phyloP scores from a whole-genome alignment of 192 early-diverging fungal genomes.

The Spizellomyces punctatus region DNA sequence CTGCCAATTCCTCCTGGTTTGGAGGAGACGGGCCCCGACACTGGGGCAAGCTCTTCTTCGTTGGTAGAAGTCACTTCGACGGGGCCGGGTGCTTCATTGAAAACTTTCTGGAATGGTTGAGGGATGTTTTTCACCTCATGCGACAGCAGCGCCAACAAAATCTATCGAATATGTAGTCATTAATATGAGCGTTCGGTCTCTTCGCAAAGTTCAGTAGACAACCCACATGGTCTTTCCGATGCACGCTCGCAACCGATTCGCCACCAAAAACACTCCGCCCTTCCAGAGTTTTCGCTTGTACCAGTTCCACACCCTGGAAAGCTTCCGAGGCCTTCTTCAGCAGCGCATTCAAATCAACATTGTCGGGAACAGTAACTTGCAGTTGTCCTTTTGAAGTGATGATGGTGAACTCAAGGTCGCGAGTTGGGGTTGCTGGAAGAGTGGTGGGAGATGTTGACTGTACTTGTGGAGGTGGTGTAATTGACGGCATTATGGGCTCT shows the following conservation, averaged over 20 bases:
- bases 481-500: no score
- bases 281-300: constrained; percentile 16
- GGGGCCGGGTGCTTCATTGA: constrained; percentile 4
- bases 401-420: constrained; percentile 14
- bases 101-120: constrained; percentile 13
- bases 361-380: constrained; percentile 6
- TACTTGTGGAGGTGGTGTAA: no score
- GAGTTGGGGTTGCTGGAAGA: no score
- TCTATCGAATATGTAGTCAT: neutral
- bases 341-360: neutral
- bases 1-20: constrained; percentile 2
- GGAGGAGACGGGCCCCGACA: neutral
- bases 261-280: neutral
- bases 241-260: constrained; percentile 12
- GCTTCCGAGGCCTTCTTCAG: constrained; percentile 3
- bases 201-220: no score
- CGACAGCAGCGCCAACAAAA: constrained; percentile 16
- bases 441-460: no score
- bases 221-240: constrained; percentile 28
- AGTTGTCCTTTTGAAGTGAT: constrained; percentile 20
- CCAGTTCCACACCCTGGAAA: neutral
- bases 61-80: neutral
- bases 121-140: constrained; percentile 22
- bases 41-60: constrained; percentile 11
- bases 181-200: no score